Conservation (phyloP, 2,329 filamentous ascomycete genomes). For the Leptographium wingfieldii region DNA sequence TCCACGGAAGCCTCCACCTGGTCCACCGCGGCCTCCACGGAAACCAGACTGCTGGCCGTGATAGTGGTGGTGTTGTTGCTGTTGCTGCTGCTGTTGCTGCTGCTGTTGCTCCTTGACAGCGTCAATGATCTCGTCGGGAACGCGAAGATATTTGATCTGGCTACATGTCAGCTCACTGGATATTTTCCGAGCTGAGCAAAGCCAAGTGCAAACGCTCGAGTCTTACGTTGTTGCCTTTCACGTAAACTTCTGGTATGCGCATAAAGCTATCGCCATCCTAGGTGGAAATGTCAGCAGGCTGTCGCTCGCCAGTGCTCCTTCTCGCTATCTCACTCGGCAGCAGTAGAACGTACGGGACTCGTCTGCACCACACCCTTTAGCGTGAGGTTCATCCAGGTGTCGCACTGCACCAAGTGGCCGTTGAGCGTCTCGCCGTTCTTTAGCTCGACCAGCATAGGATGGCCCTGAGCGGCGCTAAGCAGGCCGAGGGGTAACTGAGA, state of each 20-base stretch:
- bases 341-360: slow-evolving; percentile 47
- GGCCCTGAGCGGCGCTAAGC: slow-evolving; percentile 88
- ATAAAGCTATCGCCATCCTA: slow-evolving; percentile 90
- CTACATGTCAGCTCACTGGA: background rate
- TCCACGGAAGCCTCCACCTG: slow-evolving; percentile 42
- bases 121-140: slow-evolving; percentile 94
- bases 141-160: slow-evolving; percentile 95
- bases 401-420: slow-evolving; percentile 89
- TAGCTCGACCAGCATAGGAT: slow-evolving; percentile 94
- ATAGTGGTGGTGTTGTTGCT: slow-evolving; percentile 10
- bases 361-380: slow-evolving; percentile 96
- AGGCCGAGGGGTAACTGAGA: slow-evolving; percentile 61
- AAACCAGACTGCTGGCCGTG: slow-evolving; percentile 33
- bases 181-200: background rate
- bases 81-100: slow-evolving; percentile 45
- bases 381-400: slow-evolving; percentile 99
- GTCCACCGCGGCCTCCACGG: slow-evolving; percentile 48
- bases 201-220: background rate
- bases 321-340: background rate
- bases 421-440: slow-evolving; percentile 97
- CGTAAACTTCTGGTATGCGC: slow-evolving; percentile 83
- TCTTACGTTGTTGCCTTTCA: slow-evolving; percentile 91
- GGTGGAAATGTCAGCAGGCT: background rate
- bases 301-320: too few relatives aligned
- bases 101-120: slow-evolving; percentile 86